These are phyloP conservation scores for Atractiella rhizophila DNA, from an alignment of 768 basidiomycete species.

Conservation along the genomic window DNA sequence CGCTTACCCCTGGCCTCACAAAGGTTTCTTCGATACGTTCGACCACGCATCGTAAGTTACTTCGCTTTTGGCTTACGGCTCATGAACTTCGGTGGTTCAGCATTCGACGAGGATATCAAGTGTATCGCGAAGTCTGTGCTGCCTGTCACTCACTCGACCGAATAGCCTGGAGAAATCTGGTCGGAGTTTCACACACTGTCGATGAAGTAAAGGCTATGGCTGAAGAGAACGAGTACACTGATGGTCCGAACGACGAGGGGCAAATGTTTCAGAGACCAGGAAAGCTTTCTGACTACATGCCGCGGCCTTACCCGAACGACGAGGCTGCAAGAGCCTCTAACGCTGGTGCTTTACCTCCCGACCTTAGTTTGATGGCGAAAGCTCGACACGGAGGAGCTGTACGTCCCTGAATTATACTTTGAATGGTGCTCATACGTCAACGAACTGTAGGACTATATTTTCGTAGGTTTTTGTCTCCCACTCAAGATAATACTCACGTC, in stretches of 20 bases:
- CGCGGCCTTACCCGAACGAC: constrained; percentile 82
- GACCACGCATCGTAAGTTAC: constrained; percentile 72
- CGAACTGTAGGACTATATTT: constrained; percentile 1
- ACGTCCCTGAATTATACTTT: not conserved
- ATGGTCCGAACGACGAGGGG: constrained; percentile 78
- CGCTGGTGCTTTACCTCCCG: constrained; percentile 83
- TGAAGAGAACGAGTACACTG: constrained; percentile 86
- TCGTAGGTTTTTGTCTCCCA: not conserved
- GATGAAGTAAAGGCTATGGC: constrained; percentile 76
- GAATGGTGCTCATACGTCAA: too few species aligned
- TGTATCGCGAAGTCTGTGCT: constrained; percentile 96
- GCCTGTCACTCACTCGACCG: constrained; percentile 98
- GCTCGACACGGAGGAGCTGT: constrained; percentile 84
- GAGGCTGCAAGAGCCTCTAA: constrained; percentile 88
- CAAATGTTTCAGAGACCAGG: constrained; percentile 98
- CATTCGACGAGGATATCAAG: constrained; percentile 83
- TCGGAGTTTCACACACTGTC: constrained; percentile 86
- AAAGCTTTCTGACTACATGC: constrained; percentile 94
- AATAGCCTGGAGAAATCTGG: constrained; percentile 97
- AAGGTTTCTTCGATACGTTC: constrained; percentile 64
- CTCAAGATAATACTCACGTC: not conserved
- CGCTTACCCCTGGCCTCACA: constrained; percentile 71
- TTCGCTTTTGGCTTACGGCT: not conserved
- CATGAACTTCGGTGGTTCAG: constrained; percentile 23
- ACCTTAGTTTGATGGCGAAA: constrained; percentile 89